These are phyloP conservation scores for Vaccinium myrtillus DNA, from an alignment of 148 eudicot species.

Conservation along the genomic window DNA sequence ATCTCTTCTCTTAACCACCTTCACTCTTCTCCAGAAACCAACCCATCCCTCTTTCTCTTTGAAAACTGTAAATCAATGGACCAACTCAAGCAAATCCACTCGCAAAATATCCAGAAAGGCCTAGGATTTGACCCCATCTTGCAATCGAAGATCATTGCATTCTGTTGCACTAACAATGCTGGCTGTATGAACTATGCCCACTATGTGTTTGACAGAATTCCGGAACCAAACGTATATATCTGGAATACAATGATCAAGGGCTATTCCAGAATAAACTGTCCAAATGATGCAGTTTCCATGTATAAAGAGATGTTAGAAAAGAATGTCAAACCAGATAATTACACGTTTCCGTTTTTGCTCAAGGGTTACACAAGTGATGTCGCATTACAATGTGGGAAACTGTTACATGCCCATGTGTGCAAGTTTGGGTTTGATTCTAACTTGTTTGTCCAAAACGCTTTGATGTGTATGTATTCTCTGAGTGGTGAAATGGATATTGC, in stretches of 20 bases:
- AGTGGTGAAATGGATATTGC: slow-evolving; percentile 25
- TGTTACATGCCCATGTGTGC: slow-evolving; percentile 30
- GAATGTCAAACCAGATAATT: slow-evolving; percentile 27
- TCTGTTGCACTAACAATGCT: slow-evolving; percentile 18
- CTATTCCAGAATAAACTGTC: slow-evolving; percentile 18
- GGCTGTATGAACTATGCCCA: slow-evolving; percentile 34
- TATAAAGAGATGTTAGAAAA: slow-evolving; percentile 31
- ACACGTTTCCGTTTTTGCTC: slow-evolving; percentile 38
- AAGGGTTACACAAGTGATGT: slow-evolving; percentile 25
- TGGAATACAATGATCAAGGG: slow-evolving; percentile 41
- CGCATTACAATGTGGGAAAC: slow-evolving; percentile 24
- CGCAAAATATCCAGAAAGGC: slow-evolving; percentile 22
- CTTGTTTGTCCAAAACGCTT: slow-evolving; percentile 23
- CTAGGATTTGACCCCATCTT: slow-evolving; percentile 17
- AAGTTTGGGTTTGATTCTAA: slow-evolving; percentile 35
- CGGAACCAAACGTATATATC: slow-evolving; percentile 26
- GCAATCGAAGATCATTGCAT: slow-evolving; percentile 26
- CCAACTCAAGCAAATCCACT: slow-evolving; percentile 38
- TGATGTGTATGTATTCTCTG: slow-evolving; percentile 29
- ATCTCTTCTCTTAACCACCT: background rate
- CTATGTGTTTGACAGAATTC: slow-evolving; percentile 32
- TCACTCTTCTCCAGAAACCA: slow-evolving; percentile 13
- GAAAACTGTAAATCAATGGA: slow-evolving; percentile 35
- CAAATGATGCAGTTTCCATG: slow-evolving; percentile 22
- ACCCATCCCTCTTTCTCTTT: background rate